These are phyloP conservation scores for Trichoderma orchidacearum DNA, from an alignment of 495 filamentous ascomycete species.

Conservation along the genomic window DNA sequence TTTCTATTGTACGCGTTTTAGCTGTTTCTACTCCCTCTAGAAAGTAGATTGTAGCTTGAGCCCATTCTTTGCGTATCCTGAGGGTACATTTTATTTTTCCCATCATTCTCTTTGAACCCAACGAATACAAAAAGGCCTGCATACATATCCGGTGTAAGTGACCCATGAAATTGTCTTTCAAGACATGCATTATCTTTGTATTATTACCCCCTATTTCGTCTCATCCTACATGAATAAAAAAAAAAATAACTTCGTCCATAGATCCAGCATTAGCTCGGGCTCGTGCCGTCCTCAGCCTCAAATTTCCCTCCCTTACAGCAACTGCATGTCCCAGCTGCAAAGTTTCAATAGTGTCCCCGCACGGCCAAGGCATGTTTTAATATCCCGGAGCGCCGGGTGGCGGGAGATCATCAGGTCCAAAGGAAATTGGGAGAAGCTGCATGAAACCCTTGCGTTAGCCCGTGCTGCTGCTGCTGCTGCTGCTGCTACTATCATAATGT, in stretches of 20 bases:
- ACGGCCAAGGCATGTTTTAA: neutral
- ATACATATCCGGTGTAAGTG: too few relatives aligned
- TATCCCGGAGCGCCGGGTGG: slow-evolving; percentile 9
- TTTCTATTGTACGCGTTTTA: too few relatives aligned
- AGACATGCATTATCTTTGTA: neutral
- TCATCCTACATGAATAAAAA: neutral
- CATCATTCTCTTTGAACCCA: neutral
- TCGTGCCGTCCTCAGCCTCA: neutral
- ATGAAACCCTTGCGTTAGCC: neutral
- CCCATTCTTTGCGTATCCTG: neutral
- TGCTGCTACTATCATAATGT: too few relatives aligned
- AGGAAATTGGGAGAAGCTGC: slow-evolving; percentile 58
- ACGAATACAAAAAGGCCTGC: too few relatives aligned
- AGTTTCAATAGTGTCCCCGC: neutral
- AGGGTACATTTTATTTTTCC: neutral
- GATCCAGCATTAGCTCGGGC: neutral
- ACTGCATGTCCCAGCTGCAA: neutral
- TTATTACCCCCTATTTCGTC: neutral
- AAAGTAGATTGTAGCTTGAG: neutral
- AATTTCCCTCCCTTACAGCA: neutral
- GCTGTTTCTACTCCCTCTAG: too few relatives aligned
- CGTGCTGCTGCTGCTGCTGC: neutral
- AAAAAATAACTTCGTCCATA: too few relatives aligned
- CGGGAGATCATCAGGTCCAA: slow-evolving; percentile 49
- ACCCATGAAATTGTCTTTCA: neutral